Evolutionary conservation across 306 rosid species (phyloP).

Genomic region (Myrica gale): DNA sequence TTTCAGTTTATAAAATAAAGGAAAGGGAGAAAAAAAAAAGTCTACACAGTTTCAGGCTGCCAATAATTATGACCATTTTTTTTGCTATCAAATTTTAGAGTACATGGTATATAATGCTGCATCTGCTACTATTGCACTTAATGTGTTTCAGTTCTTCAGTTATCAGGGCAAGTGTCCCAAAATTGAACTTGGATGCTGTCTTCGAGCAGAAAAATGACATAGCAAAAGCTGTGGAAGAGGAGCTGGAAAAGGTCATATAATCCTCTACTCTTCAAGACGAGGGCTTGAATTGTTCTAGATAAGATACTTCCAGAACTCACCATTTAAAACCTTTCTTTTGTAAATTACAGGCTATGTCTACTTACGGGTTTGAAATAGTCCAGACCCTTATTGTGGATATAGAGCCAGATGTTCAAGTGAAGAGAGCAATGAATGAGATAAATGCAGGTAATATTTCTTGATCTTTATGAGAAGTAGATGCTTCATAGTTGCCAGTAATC

Average conservation of each 20-base stretch:
- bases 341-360: constrained; percentile 57
- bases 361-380: constrained; percentile 63
- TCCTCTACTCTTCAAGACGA: not conserved
- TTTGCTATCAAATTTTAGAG: not conserved
- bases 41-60: not conserved
- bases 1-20: not conserved
- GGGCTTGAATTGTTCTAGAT: not conserved
- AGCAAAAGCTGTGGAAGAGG: constrained; percentile 61
- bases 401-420: constrained; percentile 57
- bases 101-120: constrained; percentile 3
- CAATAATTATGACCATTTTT: not conserved
- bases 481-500: constrained; percentile 6
- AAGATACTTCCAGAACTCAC: not conserved
- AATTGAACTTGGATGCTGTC: constrained; percentile 62
- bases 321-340: constrained; percentile 2
- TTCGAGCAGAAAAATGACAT: constrained; percentile 72
- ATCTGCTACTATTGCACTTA: constrained; percentile 5
- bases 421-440: constrained; percentile 74
- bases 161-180: constrained; percentile 66
- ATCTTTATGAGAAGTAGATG: not conserved
- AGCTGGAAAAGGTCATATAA: constrained; percentile 62
- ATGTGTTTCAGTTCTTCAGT: constrained; percentile 39
- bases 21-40: not conserved
- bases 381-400: constrained; percentile 68
- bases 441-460: constrained; percentile 54